phyloP scores from a whole-genome alignment of 2,329 filamentous ascomycete genomes.

The Moelleriella libera region DNA sequence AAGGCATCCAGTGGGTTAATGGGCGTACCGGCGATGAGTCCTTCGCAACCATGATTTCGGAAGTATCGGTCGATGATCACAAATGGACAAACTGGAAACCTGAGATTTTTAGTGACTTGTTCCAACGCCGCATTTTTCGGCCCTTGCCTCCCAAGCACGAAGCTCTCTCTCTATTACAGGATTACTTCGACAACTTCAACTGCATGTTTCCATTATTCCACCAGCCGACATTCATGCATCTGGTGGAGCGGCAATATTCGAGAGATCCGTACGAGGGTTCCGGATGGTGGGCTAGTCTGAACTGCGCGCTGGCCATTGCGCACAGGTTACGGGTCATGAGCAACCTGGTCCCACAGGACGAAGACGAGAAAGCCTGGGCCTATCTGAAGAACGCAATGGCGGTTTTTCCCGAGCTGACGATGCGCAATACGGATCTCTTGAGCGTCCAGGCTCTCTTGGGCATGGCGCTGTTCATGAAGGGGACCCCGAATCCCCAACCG shows the following conservation, averaged over 20 bases:
- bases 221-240: slow-evolving; percentile 95
- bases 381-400: slow-evolving; percentile 96
- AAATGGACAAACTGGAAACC: slow-evolving; percentile 98
- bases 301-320: slow-evolving; percentile 84
- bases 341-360: slow-evolving; percentile 76
- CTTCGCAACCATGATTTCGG: slow-evolving; percentile 88
- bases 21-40: slow-evolving; percentile 92
- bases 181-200: slow-evolving; percentile 98
- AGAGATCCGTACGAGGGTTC: slow-evolving; percentile 85
- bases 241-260: slow-evolving; percentile 89
- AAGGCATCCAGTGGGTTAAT: slow-evolving; percentile 97
- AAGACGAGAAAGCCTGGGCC: slow-evolving; percentile 88
- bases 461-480: slow-evolving; percentile 89
- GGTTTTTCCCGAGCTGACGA: slow-evolving; percentile 80
- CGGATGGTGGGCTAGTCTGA: slow-evolving; percentile 97
- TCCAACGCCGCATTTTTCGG: slow-evolving; percentile 71
- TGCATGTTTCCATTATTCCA: slow-evolving; percentile 97
- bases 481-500: slow-evolving; percentile 91
- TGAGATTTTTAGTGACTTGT: slow-evolving; percentile 90
- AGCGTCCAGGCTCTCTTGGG: slow-evolving; percentile 89
- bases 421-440: slow-evolving; percentile 89
- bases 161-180: slow-evolving; percentile 72
- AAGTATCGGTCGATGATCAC: slow-evolving; percentile 81
- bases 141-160: slow-evolving; percentile 76
- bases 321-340: slow-evolving; percentile 91